Percentiles rank a stretch among this genome's conserved stretches.
These are phyloP conservation scores for Pouteria campechiana DNA, from an alignment of 179 eudicot genomes.

Conservation along the genomic window DNA sequence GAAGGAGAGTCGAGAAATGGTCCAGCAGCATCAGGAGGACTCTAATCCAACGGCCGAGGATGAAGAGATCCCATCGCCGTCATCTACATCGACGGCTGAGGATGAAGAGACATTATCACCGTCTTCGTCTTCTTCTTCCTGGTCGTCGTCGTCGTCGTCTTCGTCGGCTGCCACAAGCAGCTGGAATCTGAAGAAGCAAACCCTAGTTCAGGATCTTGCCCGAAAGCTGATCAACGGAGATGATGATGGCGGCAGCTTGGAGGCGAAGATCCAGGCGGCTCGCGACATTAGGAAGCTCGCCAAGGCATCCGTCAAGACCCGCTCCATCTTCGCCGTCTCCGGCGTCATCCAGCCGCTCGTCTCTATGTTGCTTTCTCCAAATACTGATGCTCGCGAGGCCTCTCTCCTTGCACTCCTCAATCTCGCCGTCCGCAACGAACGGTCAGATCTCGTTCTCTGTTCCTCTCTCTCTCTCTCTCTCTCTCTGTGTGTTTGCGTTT, in stretches of 20 bases:
- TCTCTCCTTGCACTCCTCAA: constrained; percentile 60
- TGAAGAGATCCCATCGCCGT: no score
- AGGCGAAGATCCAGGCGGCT: constrained; percentile 50
- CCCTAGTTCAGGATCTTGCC: constrained; percentile 30
- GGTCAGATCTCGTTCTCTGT: constrained; percentile 17
- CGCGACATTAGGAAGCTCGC: constrained; percentile 39
- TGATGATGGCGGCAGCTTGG: no score
- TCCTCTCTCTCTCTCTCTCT: neutral
- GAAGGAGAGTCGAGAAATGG: no score
- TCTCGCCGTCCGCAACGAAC: constrained; percentile 52
- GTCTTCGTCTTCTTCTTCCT: no score
- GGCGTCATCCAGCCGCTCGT: constrained; percentile 59
- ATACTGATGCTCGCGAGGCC: constrained; percentile 35
- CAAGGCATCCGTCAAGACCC: constrained; percentile 28
- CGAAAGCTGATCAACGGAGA: constrained; percentile 35
- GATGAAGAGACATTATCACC: no score
- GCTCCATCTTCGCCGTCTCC: constrained; percentile 42
- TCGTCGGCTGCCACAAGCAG: no score
- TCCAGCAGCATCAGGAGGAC: no score
- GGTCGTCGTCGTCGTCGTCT: no score
- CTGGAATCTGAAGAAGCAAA: constrained; percentile 22
- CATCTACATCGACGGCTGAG: no score
- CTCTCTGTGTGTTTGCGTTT: neutral
- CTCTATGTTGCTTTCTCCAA: constrained; percentile 23
- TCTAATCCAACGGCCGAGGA: no score